phyloP scores from a whole-genome alignment of 106 monocot genomes.

The Dactylorhiza incarnata region DNA sequence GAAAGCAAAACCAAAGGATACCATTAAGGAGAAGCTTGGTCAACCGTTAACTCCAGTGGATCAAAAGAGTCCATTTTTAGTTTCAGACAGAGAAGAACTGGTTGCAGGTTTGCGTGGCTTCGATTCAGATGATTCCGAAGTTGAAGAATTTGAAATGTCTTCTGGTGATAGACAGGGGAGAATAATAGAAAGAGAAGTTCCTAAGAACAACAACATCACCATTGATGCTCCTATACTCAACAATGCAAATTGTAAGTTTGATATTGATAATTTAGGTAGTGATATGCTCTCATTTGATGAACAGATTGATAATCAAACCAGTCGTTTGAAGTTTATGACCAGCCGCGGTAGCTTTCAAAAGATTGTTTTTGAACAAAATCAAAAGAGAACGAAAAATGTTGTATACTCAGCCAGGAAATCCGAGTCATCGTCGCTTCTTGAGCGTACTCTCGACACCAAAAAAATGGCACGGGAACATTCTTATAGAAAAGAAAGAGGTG shows the following conservation, averaged over 20 bases:
- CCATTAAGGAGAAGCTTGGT: conserved; percentile 15
- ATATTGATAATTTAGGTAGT: conserved; percentile 5
- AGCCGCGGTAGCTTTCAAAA: conserved; percentile 22
- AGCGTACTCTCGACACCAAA: conserved; percentile 34
- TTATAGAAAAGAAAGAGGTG: conserved; percentile 15
- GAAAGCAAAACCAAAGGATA: conserved; percentile 26
- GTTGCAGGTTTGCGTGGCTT: neutral
- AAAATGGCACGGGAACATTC: conserved; percentile 12
- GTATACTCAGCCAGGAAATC: conserved; percentile 22
- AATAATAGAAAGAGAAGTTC: neutral
- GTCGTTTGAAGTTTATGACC: conserved; percentile 20
- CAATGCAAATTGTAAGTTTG: conserved; percentile 4
- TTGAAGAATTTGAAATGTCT: conserved; percentile 10
- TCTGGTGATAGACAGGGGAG: conserved; percentile 8
- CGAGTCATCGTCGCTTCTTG: conserved; percentile 28
- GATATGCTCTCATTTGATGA: conserved; percentile 31
- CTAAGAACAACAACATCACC: neutral
- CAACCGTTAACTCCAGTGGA: conserved; percentile 13
- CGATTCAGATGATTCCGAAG: conserved; percentile 2
- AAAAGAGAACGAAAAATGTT: conserved; percentile 10
- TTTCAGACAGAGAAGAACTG: conserved; percentile 6
- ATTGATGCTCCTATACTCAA: neutral
- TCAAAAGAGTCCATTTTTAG: conserved; percentile 3
- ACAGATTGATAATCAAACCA: conserved; percentile 24
- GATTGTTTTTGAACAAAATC: conserved; percentile 25